Conservation (phyloP, 768 basidiomycete genomes). For the Rhizopogon roseolus region DNA sequence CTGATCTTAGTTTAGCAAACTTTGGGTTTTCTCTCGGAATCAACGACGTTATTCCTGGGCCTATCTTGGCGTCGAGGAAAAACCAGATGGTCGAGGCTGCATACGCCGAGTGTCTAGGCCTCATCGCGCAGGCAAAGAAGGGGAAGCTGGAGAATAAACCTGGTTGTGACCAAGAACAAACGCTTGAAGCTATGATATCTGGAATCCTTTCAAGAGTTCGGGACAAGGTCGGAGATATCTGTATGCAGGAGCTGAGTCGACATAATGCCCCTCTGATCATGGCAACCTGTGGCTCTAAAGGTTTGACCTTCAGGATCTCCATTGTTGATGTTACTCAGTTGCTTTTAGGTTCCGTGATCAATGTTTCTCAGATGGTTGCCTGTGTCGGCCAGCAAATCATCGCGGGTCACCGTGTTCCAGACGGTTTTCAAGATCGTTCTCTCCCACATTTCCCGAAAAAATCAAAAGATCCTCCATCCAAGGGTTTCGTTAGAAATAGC, state of each 20-base stretch:
- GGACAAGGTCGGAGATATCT: constrained; percentile 93
- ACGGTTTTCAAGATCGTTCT: constrained; percentile 98
- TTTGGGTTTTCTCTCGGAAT: constrained; percentile 97
- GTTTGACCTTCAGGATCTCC: constrained; percentile 32
- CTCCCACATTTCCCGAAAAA: constrained; percentile 99
- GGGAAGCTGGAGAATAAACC: constrained; percentile 94
- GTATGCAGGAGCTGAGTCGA: constrained; percentile 96
- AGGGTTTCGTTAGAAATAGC: constrained; percentile 97
- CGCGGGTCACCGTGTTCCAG: constrained; percentile 93
- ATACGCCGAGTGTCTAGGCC: constrained; percentile 79
- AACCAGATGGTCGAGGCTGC: constrained; percentile 83
- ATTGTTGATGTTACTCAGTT: neutral
- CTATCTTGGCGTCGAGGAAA: constrained; percentile 73
- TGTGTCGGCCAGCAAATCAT: constrained; percentile 99
- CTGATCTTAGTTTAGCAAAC: constrained; percentile 63
- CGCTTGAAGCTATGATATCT: constrained; percentile 94
- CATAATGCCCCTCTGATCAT: constrained; percentile 97
- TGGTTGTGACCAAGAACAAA: constrained; percentile 97
- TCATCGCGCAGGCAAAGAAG: constrained; percentile 86
- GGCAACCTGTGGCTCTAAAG: constrained; percentile 99
- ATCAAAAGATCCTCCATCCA: constrained; percentile 91
- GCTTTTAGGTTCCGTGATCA: constrained; percentile 90
- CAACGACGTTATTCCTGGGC: constrained; percentile 97
- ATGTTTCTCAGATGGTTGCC: constrained; percentile 99
- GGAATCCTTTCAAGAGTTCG: constrained; percentile 91